Evolutionary conservation across 192 early-diverging fungal genomes (phyloP), one percentile per base, ranked within the genome.

Genomic region (Coemansia sp.): DNA sequence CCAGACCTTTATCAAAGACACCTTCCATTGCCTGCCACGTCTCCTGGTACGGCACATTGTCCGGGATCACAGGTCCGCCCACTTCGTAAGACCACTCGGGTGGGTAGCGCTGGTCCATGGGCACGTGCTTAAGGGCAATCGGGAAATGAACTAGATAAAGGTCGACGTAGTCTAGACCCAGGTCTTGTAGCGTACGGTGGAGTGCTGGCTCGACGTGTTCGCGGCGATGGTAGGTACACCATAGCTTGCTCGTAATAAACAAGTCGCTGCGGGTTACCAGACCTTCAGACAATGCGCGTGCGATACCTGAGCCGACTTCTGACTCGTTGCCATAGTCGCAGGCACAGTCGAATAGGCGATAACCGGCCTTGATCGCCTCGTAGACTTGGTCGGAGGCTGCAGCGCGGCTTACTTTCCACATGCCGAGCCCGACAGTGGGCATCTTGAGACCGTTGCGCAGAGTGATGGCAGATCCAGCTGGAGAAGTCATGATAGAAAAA

Each of bases 211-310:
- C 63, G n/a, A 94, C 89, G 60, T 89, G 74, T 35, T 90, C 78
- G 43, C 85, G 84, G 3, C 76, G 78, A 58, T 93, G 89, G 70
- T 81, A 80, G 58, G 76, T 88, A 77, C 89, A 88, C 89, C 87
- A 92, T 26, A 93, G 70, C 72, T 93, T 92, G 77, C 88, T 89
- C 10, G 92, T 94, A 52, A 93, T 74, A 70, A 94, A 96, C 46
- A 95, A 67, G 19, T 93, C 78, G 2, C 44, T 23, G 67, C 78
- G 78, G 67, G 60, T 86, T 69, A 64, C 94, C 77, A 68, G 80
- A 70, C 47, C 89, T 71, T 63, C 76, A 44, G 47, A 38, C 16
- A 78, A 74, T 28, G 80, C 80, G 33, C 91, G 84, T 21, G 75
- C 77, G 23, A 94, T 86, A 5, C 85, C 92, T 50, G 85, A 64